Evolutionary conservation across 768 basidiomycete genomes (phyloP).

Genomic region (Nidularia sp.): DNA sequence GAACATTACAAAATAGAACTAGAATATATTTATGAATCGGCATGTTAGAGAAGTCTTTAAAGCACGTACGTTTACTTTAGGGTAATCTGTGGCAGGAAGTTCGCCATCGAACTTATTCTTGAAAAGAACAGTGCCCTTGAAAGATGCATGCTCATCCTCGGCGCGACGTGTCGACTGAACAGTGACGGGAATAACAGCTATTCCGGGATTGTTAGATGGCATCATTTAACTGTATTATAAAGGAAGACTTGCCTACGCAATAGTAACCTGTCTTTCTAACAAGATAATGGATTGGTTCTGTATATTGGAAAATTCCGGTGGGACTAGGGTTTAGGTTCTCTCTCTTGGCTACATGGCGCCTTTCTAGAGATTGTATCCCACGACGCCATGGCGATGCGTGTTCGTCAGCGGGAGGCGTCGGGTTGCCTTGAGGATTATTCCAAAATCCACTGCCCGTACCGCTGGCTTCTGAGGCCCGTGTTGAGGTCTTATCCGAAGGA

Average conservation of each 20-base stretch:
- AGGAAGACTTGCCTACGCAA: constrained; percentile 72
- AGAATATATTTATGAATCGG: not conserved
- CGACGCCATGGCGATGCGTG: constrained; percentile 47
- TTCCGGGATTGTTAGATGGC: not conserved
- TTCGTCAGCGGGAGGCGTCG: constrained; percentile 45
- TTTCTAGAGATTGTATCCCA: not conserved
- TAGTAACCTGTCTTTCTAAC: constrained; percentile 92
- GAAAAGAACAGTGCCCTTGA: constrained; percentile 79
- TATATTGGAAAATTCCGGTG: constrained; percentile 49
- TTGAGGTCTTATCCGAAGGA: constrained; percentile 28
- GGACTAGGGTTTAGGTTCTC: constrained; percentile 40
- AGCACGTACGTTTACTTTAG: constrained; percentile 84
- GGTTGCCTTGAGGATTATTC: constrained; percentile 59
- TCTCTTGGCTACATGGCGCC: constrained; percentile 9
- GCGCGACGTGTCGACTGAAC: constrained; percentile 48
- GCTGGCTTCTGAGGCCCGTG: constrained; percentile 11
- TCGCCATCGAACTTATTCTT: constrained; percentile 85
- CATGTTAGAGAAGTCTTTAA: not conserved
- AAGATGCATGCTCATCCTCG: constrained; percentile 68
- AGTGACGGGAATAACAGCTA: constrained; percentile 88
- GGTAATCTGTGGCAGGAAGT: constrained; percentile 91
- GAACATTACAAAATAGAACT: constrained; percentile 91
- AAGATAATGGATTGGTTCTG: constrained; percentile 73
- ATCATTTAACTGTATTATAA: not conserved
- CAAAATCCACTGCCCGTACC: constrained; percentile 37